Conservation (phyloP, 2,329 filamentous ascomycete genomes). For the Mollisia scopiformis region DNA sequence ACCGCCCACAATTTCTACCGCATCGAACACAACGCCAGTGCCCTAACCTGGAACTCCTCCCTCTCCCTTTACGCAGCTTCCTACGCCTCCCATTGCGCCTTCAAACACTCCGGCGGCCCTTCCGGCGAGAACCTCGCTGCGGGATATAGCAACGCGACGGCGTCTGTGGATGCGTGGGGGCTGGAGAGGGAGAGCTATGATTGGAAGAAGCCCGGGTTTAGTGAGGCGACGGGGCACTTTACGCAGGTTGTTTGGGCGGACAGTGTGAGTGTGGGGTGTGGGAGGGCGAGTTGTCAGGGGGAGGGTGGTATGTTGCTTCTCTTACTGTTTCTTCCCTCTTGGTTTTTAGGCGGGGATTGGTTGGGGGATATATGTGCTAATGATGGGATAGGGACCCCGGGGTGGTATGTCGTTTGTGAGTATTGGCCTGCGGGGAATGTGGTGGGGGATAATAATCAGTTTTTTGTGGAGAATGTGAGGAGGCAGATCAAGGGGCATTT, state of each 20-base stretch:
- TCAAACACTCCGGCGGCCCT: constrained; percentile 62
- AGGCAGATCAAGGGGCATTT: constrained; percentile 24
- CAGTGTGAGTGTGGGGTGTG: constrained; percentile 63
- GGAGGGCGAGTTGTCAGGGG: constrained; percentile 43
- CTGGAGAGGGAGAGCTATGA: constrained; percentile 61
- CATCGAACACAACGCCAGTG: constrained; percentile 59
- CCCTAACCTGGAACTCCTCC: constrained; percentile 66
- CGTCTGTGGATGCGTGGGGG: constrained; percentile 69
- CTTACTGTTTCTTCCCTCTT: not conserved
- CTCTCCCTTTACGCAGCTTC: constrained; percentile 56
- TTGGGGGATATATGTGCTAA: not conserved
- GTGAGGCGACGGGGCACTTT: constrained; percentile 67
- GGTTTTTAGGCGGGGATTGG: too few species aligned
- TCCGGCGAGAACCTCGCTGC: constrained; percentile 77
- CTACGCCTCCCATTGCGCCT: constrained; percentile 52
- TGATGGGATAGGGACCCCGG: constrained; percentile 38
- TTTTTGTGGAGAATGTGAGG: constrained; percentile 43
- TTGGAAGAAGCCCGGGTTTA: constrained; percentile 59
- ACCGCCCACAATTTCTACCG: constrained; percentile 70
- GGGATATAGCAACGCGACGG: constrained; percentile 62
- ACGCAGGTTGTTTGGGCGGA: constrained; percentile 73
- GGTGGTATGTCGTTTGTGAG: constrained; percentile 72
- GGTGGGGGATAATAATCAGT: constrained; percentile 51
- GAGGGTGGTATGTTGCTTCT: constrained; percentile 36
- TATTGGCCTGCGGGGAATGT: constrained; percentile 72